These are phyloP conservation scores for Fusarium sp. DNA, from an alignment of 2,329 filamentous ascomycete genomes.

Conservation along the genomic window DNA sequence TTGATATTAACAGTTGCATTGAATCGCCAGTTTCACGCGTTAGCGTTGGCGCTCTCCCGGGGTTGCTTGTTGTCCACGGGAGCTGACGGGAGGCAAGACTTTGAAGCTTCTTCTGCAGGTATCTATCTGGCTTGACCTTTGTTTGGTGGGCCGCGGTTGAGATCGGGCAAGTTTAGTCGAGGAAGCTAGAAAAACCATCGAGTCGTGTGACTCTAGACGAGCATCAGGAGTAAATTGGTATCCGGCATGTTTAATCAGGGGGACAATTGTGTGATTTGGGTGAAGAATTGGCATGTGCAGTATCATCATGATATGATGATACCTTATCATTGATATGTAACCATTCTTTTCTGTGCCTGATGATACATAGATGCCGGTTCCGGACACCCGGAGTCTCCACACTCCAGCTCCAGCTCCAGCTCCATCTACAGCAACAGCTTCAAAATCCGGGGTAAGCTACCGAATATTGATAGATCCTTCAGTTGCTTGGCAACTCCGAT, in stretches of 20 bases:
- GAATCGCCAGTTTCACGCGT: slow-evolving; percentile 7
- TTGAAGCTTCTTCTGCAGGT: background rate
- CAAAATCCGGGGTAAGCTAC: slow-evolving; percentile 20
- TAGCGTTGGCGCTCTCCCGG: background rate
- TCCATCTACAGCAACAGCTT: slow-evolving; percentile 1
- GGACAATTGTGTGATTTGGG: background rate
- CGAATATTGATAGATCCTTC: slow-evolving; percentile 1
- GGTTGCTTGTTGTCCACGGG: background rate
- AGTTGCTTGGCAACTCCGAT: background rate
- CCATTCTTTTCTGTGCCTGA: slow-evolving; percentile 24
- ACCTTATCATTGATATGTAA: background rate
- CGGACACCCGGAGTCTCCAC: slow-evolving; percentile 21
- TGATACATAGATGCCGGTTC: background rate
- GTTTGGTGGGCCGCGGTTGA: background rate
- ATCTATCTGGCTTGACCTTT: background rate
- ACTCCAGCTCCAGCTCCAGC: background rate
- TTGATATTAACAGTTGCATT: background rate
- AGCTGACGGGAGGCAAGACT: slow-evolving; percentile 7
- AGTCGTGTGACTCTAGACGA: slow-evolving; percentile 17
- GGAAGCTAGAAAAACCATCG: slow-evolving; percentile 3
- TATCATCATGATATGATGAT: background rate
- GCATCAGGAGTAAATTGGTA: background rate
- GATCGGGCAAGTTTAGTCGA: slow-evolving; percentile 15
- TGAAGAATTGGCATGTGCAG: background rate
- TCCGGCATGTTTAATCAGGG: background rate